A percentile compares a stretch with the other conserved stretches of the same genome.
These are phyloP conservation scores for Candida sp. DNA, from an alignment of 1,139 yeast species.

Conservation along the genomic window DNA sequence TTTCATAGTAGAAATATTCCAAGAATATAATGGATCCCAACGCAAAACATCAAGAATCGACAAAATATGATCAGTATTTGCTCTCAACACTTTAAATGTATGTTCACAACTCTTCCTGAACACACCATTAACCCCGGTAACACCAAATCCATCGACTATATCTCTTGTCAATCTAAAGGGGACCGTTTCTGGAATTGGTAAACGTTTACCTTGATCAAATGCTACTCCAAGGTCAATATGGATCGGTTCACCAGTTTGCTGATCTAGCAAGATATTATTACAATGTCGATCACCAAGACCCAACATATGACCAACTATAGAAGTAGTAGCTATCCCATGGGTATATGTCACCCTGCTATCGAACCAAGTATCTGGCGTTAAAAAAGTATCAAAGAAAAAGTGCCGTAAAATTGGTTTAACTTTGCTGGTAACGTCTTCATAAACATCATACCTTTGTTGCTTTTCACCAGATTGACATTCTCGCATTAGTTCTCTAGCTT, in stretches of 20 bases:
- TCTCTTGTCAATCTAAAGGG: constrained; percentile 93
- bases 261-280: constrained; percentile 83
- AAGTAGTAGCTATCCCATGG: constrained; percentile 78
- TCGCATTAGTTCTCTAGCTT: constrained; percentile 68
- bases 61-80: constrained; percentile 64
- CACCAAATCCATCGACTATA: constrained; percentile 89
- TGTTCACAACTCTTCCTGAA: constrained; percentile 73
- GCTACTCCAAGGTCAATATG: constrained; percentile 97
- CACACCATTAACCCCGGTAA: constrained; percentile 74
- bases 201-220: constrained; percentile 83
- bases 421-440: constrained; percentile 43
- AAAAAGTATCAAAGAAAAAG: constrained; percentile 70
- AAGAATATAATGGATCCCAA: constrained; percentile 91
- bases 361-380: constrained; percentile 73
- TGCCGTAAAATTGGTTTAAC: constrained; percentile 66
- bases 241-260: constrained; percentile 82
- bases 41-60: constrained; percentile 82
- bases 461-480: constrained; percentile 46
- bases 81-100: constrained; percentile 65
- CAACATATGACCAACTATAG: constrained; percentile 81
- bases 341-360: constrained; percentile 61
- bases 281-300: constrained; percentile 97
- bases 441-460: constrained; percentile 48
- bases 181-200: constrained; percentile 88
- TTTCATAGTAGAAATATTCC: constrained; percentile 78